Percentiles rank a stretch among this genome's conserved stretches.
These are phyloP conservation scores for Symbiodinium pilosum DNA, from an alignment of 73 alveolate genomes.

Conservation along the genomic window DNA sequence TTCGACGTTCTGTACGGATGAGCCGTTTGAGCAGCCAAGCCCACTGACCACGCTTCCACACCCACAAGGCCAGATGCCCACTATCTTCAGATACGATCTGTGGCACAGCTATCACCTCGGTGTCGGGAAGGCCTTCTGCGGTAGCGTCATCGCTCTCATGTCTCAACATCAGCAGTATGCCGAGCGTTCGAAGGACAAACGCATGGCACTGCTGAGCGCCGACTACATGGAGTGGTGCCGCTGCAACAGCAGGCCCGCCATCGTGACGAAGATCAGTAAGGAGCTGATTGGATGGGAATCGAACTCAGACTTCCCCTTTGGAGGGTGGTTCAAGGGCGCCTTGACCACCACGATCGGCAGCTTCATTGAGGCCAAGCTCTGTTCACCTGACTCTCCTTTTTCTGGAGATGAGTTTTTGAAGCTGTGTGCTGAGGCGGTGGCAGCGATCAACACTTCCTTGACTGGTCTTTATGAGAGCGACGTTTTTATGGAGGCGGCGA, in stretches of 20 bases:
- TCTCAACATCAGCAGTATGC: background rate
- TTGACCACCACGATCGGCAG: background rate
- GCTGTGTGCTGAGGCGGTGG: background rate
- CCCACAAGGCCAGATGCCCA: background rate
- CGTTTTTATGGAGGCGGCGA: background rate
- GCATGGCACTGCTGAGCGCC: background rate
- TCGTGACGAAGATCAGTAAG: background rate
- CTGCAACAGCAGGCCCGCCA: background rate
- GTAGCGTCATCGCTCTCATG: background rate
- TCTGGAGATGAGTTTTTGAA: background rate
- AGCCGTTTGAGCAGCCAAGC: background rate
- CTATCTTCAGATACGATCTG: background rate
- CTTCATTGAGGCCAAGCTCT: background rate
- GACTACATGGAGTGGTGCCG: background rate
- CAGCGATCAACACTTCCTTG: background rate
- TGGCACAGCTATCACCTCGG: conserved; percentile 11
- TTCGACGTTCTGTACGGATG: background rate
- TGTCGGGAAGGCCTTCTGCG: background rate
- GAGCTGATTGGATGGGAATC: background rate
- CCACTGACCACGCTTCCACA: background rate
- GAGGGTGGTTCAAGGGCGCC: background rate
- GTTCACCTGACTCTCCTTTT: accelerated
- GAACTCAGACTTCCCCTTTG: background rate
- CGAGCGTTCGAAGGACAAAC: background rate
- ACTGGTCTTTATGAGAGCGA: background rate